Evolutionary conservation across 2,329 filamentous ascomycete genomes (phyloP), one percentile per base, ranked within the genome.

Genomic region (Apiospora koreana): DNA sequence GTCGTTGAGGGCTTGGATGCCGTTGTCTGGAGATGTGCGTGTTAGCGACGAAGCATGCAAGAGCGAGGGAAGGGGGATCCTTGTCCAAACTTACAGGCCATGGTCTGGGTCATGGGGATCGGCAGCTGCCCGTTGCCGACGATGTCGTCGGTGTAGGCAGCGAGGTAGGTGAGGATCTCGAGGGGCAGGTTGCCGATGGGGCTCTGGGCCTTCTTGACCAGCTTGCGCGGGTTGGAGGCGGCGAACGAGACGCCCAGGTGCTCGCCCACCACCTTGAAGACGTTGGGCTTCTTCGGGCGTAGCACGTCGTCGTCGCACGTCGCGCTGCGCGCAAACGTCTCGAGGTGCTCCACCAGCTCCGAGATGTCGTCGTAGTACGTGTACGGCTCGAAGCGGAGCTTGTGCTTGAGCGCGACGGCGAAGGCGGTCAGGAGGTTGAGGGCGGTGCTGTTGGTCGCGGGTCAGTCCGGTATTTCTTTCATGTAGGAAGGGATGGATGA

Each of bases 381-480:
- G 75, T 93, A 93, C 1, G 94, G 93, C 79, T 97, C 93, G 79
- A 95, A 95, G 42, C 94, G 92, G 43, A 97, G 87, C 76, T 90
- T 91, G 81, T 96, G 94, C 83, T 95, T 95, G 71, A 97, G 85
- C 1, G 94, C 83, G 23, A 93, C 85, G n/a, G 93, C 87, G 75
- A 93, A 96, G 2, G 93, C 92, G 38, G 94, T 87, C 73, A 96
- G 86, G 10, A 96, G 85, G 78, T 96, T 95, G 80, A 96, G 88
- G 8, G 90, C 90, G 21, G 90, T 90, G 43, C 84, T 86, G 65
- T 31, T 43, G 43, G 2, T 21, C 4, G 6, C 18, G 31, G 43
- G 74, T 62, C 71, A 70, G 67, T 31, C n/a, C 18, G 75, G 10
- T 73, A 76, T 25, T 67, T 28, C 23, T 38, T 21, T n/a, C n/a